Base-by-base conservation (phyloP, 1,139 yeast genomes). In the Blastobotrys indianensis region DNA sequence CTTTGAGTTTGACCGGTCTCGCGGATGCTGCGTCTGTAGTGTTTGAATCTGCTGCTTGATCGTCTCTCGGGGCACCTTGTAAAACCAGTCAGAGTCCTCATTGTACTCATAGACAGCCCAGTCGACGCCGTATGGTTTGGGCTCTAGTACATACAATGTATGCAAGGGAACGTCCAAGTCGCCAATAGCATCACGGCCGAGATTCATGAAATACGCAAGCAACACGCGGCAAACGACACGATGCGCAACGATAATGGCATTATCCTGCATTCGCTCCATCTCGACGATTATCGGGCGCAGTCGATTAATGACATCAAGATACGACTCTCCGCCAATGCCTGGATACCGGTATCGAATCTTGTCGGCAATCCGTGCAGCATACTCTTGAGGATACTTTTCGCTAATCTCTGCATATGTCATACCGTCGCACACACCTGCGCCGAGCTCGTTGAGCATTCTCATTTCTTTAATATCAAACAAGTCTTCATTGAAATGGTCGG, bases 241-340 rank as follows among this genome's bases (percentile, higher is more conserved):
- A 63, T 92, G 98, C 2, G 94, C 82, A 1, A 92, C 76, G 34
- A 92, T 77, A 41, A 90, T 67, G 32, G 86, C 79, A 63, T 88
- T 94, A 58, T 88, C 95, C 12, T 87, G 84, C 48, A 94, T 85
- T 56, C 97, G 75, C 66, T 92, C 98, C 42, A 92, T 75, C 63
- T 92, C 98, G 10, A 90, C 88, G 53, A 92, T 90, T 33, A 92
- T 78, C 1, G 97, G 95, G 49, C 95, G 74, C 50, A 92, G 72
- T 51, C 98, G 74, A 53, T 90, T 86, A 58, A 92, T 83, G 4
- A 90, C 98, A 66, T 92, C 98, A 56, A 90, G 69, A 58, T 90
- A 90, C 0, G 95, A 85, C 66, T 90, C 97, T 31, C 97, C 97
- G n/a, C 97, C 96, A 45, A 87, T 85, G 9, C 97, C 97, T 2